These are phyloP conservation scores for Stellera chamaejasme DNA, from an alignment of 345 rosid species.

Conservation along the genomic window DNA sequence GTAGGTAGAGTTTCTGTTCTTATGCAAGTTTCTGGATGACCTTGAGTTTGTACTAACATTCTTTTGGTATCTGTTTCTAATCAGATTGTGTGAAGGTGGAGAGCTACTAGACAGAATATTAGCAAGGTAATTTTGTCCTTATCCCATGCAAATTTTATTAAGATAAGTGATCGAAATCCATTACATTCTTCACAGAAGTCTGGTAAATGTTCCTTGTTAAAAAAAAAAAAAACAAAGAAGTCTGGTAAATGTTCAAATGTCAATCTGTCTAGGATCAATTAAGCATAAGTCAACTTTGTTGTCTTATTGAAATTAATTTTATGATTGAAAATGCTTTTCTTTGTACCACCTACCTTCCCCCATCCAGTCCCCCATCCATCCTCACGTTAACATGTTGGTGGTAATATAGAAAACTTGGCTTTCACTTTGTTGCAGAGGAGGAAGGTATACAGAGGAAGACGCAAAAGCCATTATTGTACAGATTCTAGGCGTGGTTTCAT, in stretches of 20 bases:
- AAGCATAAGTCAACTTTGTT: no score
- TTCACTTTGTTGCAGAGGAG: conserved; percentile 39
- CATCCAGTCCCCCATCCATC: no score
- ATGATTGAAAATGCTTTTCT: no score
- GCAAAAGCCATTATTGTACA: conserved; percentile 58
- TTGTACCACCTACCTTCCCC: not conserved
- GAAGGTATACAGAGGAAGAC: conserved; percentile 65
- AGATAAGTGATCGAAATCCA: conserved; percentile 5
- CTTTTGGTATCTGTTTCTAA: conserved; percentile 9
- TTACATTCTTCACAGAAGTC: not conserved
- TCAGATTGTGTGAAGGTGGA: conserved; percentile 71
- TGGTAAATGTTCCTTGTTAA: not conserved
- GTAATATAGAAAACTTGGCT: not conserved
- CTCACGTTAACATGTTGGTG: not conserved
- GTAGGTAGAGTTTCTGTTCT: no score
- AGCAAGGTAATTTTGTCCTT: conserved; percentile 33
- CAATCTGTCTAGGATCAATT: not conserved
- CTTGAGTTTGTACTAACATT: conserved; percentile 3
- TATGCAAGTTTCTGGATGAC: no score
- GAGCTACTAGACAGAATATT: conserved; percentile 68
- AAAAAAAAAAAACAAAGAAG: no score
- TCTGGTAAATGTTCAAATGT: not conserved
- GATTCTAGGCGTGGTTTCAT: conserved; percentile 57
- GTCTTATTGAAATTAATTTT: no score
- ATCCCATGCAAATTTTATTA: not conserved